These are phyloP conservation scores for Brettanomyces bruxellensis DNA, from an alignment of 805 yeast genomes.

Conservation along the genomic window DNA sequence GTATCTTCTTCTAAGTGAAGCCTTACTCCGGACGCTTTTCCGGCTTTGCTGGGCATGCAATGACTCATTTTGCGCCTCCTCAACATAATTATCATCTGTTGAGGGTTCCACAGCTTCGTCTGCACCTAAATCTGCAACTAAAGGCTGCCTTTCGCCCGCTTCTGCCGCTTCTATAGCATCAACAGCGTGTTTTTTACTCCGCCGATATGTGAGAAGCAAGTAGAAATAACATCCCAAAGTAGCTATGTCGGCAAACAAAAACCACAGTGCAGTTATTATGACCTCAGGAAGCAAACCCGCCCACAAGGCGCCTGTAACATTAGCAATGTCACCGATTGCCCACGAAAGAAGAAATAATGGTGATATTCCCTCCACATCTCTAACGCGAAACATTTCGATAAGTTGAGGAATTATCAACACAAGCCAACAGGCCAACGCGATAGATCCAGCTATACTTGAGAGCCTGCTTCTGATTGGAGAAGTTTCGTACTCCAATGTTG, in stretches of 20 bases:
- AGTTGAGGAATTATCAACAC: slow-evolving; percentile 69
- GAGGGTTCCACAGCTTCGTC: not conserved
- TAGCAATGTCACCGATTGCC: slow-evolving; percentile 65
- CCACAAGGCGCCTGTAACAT: slow-evolving; percentile 61
- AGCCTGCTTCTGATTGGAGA: slow-evolving; percentile 32
- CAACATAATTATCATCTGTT: not conserved
- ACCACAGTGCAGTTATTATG: slow-evolving; percentile 64
- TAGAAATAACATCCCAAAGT: slow-evolving; percentile 54
- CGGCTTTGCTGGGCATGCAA: not conserved
- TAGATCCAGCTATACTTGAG: slow-evolving; percentile 61
- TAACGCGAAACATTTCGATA: slow-evolving; percentile 70
- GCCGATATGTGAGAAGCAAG: slow-evolving; percentile 40
- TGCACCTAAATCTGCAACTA: slow-evolving; percentile 14
- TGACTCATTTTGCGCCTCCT: not conserved
- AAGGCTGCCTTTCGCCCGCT: slow-evolving; percentile 24
- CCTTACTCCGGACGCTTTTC: not conserved
- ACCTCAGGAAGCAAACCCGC: slow-evolving; percentile 65
- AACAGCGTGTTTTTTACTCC: slow-evolving; percentile 9
- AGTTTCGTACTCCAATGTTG: slow-evolving; percentile 6
- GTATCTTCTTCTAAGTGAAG: not conserved
- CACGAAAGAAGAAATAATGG: slow-evolving; percentile 58
- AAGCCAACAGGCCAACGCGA: slow-evolving; percentile 73
- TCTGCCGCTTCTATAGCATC: slow-evolving; percentile 5
- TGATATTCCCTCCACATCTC: slow-evolving; percentile 71
- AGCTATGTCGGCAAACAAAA: slow-evolving; percentile 62